Evolutionary conservation across 202 grass and related monocot species (phyloP), one percentile per base, ranked within the genome.

Genomic region (Cymbopogon flexuosus): DNA sequence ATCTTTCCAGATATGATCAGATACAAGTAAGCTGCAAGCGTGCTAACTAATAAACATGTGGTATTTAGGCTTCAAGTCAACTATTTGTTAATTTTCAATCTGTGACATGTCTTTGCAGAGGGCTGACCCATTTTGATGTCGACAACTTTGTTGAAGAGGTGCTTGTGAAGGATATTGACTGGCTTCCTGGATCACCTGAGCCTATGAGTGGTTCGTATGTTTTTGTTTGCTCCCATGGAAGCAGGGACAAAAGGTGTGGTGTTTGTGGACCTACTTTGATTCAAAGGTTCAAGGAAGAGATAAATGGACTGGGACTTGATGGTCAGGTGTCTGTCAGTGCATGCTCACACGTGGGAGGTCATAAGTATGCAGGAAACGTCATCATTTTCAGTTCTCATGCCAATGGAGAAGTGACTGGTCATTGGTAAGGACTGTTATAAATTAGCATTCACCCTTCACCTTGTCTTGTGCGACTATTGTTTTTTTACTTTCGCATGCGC

Each of bases 1-100:
- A 95, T 99, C 77, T 99, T 95, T 91, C 96, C 96, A 72, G 92
- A 99, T 83, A 98, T 98, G 95, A 88, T 94, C 79, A 84, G 90
- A 90, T 98, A 94, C 88, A 98, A 90, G 95, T 94, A 89, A 83
- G n/a, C 19, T 64, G 13, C 10, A 45, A 90, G 13, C 10, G 13
- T 76, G 40, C 54, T 77, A 47, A 63, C 42, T 41, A 66, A 76
- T 84, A 37, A 72, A 41, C 51, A 84, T 78, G 35, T 33, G 35
- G 19, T 42, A 5, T 39, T 75, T 88, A 61, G 9, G 37, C 47
- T 66, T 87, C 46, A 64, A 62, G 66, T 27, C 62, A 37, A 19
- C 70, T 77, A 21, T 31, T 70, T 37, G 54, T 75, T 47, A 72
- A n/a, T 27, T 75, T 75, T 87, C 76, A 46, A 42, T 73, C 34